phyloP scores from a whole-genome alignment of 2,329 filamentous ascomycete species.

The Colletotrichum sojae region DNA sequence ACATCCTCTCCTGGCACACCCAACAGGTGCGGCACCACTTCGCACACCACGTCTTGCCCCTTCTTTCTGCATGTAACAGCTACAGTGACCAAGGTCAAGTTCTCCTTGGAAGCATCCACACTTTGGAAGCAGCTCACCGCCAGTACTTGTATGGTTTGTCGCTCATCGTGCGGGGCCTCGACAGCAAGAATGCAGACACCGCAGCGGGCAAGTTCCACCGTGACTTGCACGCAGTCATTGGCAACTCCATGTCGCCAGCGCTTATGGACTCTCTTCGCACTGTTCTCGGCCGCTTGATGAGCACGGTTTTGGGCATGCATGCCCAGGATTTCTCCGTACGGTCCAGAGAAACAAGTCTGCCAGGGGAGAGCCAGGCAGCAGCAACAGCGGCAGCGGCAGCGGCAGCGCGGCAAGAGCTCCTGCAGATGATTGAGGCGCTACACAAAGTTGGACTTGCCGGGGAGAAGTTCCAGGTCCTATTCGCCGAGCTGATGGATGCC shows the following conservation, averaged over 20 bases:
- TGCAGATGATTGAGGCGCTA: slow-evolving; percentile 71
- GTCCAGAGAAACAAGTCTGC: slow-evolving; percentile 33
- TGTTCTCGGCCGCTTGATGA: slow-evolving; percentile 68
- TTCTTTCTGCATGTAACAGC: slow-evolving; percentile 63
- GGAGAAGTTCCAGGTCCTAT: slow-evolving; percentile 77
- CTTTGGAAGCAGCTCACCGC: slow-evolving; percentile 71
- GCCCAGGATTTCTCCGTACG: slow-evolving; percentile 31
- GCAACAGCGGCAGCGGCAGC: slow-evolving; percentile 42
- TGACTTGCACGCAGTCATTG: slow-evolving; percentile 76
- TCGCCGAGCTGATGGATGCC: slow-evolving; percentile 79
- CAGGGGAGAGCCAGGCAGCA: slow-evolving; percentile 47
- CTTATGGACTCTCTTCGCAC: slow-evolving; percentile 68
- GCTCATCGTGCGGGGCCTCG: slow-evolving; percentile 64
- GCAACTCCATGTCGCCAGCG: slow-evolving; percentile 71
- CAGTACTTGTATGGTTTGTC: slow-evolving; percentile 70
- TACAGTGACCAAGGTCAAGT: slow-evolving; percentile 61
- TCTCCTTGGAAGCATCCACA: slow-evolving; percentile 67
- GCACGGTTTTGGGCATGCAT: slow-evolving; percentile 54
- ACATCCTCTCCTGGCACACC: slow-evolving; percentile 72
- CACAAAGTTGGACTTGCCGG: slow-evolving; percentile 77
- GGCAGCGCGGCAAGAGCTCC: slow-evolving; percentile 64
- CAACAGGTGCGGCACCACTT: slow-evolving; percentile 74
- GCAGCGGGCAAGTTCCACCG: slow-evolving; percentile 67
- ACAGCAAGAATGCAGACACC: slow-evolving; percentile 53
- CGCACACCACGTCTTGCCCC: slow-evolving; percentile 69